A percentile compares a stretch with the other conserved stretches of the same genome.
Evolutionary conservation across 495 filamentous ascomycete species (phyloP).

Genomic region (Cercophora scortea): DNA sequence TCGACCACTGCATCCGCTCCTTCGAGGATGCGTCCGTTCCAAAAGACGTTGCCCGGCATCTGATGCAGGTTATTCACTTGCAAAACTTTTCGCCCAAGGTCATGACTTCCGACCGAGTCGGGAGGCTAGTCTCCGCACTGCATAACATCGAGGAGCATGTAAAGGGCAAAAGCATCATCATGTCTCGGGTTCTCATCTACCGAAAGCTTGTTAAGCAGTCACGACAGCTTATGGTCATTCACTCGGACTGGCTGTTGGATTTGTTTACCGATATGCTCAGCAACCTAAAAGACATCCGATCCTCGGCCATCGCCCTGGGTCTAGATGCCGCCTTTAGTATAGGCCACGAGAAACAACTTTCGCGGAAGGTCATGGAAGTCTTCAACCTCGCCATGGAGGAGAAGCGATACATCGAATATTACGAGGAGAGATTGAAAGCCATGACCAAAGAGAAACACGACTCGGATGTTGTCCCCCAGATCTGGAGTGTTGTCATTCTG

Average conservation of each 20-base stretch:
- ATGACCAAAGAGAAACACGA: slow-evolving; percentile 62
- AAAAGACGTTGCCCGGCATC: slow-evolving; percentile 68
- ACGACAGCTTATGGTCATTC: slow-evolving; percentile 53
- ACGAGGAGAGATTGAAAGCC: slow-evolving; percentile 57
- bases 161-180: slow-evolving; percentile 67
- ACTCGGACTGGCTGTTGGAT: slow-evolving; percentile 69
- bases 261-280: slow-evolving; percentile 76
- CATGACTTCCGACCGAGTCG: slow-evolving; percentile 61
- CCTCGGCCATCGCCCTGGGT: slow-evolving; percentile 65
- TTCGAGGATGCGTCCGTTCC: slow-evolving; percentile 50
- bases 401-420: slow-evolving; percentile 53
- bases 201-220: slow-evolving; percentile 62
- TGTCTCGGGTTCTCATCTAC: slow-evolving; percentile 69
- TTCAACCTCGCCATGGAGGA: slow-evolving; percentile 52
- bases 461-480: slow-evolving; percentile 63
- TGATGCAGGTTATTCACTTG: slow-evolving; percentile 67
- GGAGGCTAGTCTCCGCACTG: slow-evolving; percentile 58
- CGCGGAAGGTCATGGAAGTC: slow-evolving; percentile 55
- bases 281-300: slow-evolving; percentile 63
- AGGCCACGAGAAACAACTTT: slow-evolving; percentile 56
- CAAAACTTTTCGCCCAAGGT: slow-evolving; percentile 69
- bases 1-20: slow-evolving; percentile 67
- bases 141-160: slow-evolving; percentile 64
- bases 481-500: slow-evolving; percentile 78
- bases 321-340: slow-evolving; percentile 54